Evolutionary conservation across 257 asterid genomes (phyloP).

Genomic region (Haberlea rhodopensis): DNA sequence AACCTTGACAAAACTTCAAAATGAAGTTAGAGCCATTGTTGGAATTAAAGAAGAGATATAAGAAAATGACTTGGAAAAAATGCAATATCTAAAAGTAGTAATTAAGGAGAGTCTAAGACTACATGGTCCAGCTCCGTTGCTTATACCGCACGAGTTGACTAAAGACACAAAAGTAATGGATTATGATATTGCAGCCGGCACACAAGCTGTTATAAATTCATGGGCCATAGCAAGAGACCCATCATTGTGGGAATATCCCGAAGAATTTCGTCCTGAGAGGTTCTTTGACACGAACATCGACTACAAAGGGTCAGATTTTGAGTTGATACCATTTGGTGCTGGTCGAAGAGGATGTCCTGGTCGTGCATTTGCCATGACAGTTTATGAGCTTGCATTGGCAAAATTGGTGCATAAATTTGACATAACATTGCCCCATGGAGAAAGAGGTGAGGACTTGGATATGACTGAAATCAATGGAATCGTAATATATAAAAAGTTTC

Average conservation of each 20-base stretch:
- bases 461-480: slow-evolving; percentile 39
- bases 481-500: slow-evolving; percentile 26
- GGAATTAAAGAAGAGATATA: slow-evolving; percentile 27
- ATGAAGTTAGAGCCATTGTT: slow-evolving; percentile 30
- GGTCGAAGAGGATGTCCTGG: slow-evolving; percentile 66
- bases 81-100: slow-evolving; percentile 47
- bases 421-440: slow-evolving; percentile 33
- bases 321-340: slow-evolving; percentile 52
- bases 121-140: slow-evolving; percentile 43
- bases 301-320: slow-evolving; percentile 41
- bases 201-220: slow-evolving; percentile 38
- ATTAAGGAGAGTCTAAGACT: slow-evolving; percentile 43
- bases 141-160: slow-evolving; percentile 44
- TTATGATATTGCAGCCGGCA: slow-evolving; percentile 33
- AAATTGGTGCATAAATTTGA: slow-evolving; percentile 38
- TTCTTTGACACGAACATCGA: slow-evolving; percentile 33
- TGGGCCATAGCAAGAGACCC: slow-evolving; percentile 60
- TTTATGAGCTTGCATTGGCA: slow-evolving; percentile 41
- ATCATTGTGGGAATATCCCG: slow-evolving; percentile 40
- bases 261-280: slow-evolving; percentile 51
- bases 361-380: slow-evolving; percentile 21
- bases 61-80: slow-evolving; percentile 34
- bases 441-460: slow-evolving; percentile 28
- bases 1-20: slow-evolving; percentile 26
- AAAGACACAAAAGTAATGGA: slow-evolving; percentile 36